Conservation (phyloP, 2,329 filamentous ascomycete species). For the Emmonsiellopsis sp. region DNA sequence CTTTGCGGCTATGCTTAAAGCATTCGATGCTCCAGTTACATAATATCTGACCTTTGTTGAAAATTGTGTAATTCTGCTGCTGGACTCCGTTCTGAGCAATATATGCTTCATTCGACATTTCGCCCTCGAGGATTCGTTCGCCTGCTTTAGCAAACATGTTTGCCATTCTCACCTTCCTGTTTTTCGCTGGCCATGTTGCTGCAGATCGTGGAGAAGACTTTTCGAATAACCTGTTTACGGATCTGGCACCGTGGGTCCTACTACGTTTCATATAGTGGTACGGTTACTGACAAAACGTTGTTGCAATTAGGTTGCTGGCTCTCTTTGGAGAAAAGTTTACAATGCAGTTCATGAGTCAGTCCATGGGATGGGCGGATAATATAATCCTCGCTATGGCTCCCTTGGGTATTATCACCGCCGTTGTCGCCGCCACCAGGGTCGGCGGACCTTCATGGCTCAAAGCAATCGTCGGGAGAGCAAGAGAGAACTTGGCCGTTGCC, state of each 20-base stretch:
- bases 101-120: no score
- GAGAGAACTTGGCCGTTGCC: slow-evolving; percentile 28
- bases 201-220: slow-evolving; percentile 5
- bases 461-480: slow-evolving; percentile 37
- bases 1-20: no score
- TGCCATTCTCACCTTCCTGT: no score
- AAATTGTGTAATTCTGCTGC: no score
- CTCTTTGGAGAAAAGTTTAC: slow-evolving; percentile 40
- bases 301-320: slow-evolving; percentile 16
- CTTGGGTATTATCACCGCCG: slow-evolving; percentile 35
- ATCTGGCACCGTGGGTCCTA: slow-evolving; percentile 16
- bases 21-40: no score
- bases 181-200: slow-evolving; percentile 6
- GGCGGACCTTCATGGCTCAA: slow-evolving; percentile 35
- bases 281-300: neutral
- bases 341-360: slow-evolving; percentile 41
- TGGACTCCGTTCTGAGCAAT: no score
- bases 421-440: slow-evolving; percentile 38
- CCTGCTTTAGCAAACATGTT: no score
- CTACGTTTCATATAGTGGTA: no score
- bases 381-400: slow-evolving; percentile 40
- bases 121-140: no score
- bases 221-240: slow-evolving; percentile 5
- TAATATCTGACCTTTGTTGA: no score
- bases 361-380: slow-evolving; percentile 31